phyloP scores from a whole-genome alignment of 2,329 filamentous ascomycete species.

The Fusarium caatingaense region DNA sequence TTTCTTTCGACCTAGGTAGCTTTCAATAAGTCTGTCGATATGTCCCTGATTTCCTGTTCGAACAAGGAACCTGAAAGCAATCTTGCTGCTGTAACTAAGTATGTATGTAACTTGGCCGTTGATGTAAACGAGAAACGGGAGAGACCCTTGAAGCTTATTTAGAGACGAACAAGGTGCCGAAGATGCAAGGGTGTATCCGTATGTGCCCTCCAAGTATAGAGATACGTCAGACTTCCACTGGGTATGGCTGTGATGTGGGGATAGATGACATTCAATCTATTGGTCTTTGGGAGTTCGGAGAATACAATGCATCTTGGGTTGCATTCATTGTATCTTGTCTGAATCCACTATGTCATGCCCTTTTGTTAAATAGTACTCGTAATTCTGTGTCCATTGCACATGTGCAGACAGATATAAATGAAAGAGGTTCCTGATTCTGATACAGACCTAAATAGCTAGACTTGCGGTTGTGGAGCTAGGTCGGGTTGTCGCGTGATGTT shows the following conservation, averaged over 20 bases:
- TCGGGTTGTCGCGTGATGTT: constrained; percentile 37
- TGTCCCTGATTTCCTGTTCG: neutral
- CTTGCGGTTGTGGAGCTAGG: constrained; percentile 19
- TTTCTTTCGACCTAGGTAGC: neutral
- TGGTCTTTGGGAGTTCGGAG: neutral
- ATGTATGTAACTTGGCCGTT: neutral
- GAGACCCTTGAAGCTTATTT: neutral
- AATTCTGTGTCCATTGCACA: neutral
- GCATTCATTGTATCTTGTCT: neutral
- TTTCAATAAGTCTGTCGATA: neutral
- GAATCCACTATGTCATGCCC: neutral
- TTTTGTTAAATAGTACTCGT: neutral
- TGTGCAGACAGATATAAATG: neutral
- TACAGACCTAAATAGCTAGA: neutral
- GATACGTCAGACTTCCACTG: neutral
- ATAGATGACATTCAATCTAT: neutral
- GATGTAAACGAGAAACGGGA: neutral
- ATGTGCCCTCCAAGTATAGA: neutral
- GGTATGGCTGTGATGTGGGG: neutral
- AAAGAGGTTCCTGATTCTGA: neutral
- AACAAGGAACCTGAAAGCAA: neutral
- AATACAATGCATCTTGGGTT: neutral
- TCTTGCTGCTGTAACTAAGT: neutral
- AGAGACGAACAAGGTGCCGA: neutral
- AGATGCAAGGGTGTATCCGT: neutral